Conservation (phyloP, 83 land plant species). For the Larix sibirica region DNA sequence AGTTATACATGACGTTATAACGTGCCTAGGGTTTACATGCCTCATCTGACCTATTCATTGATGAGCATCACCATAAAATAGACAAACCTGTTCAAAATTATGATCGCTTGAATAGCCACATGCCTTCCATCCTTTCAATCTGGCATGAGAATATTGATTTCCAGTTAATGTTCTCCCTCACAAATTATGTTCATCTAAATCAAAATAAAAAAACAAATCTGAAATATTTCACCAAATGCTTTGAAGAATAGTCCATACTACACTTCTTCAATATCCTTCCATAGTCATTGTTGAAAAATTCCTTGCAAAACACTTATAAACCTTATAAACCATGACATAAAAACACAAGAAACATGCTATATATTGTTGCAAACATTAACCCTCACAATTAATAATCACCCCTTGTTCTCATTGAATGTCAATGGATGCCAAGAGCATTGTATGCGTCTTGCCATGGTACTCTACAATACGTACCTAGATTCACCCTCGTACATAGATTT, state of each 20-base stretch:
- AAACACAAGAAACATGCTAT: background rate
- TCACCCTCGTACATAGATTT: background rate
- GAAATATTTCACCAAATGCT: background rate
- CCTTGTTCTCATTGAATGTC: no score
- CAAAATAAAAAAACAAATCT: background rate
- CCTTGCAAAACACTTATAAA: background rate
- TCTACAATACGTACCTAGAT: background rate
- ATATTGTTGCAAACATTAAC: no score
- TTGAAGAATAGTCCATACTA: no score
- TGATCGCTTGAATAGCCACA: background rate
- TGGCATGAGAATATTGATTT: no score
- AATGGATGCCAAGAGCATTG: no score
- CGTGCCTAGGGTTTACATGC: no score
- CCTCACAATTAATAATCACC: background rate
- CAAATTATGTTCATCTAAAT: background rate
- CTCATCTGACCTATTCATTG: no score
- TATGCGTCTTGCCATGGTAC: no score
- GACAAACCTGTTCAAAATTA: background rate
- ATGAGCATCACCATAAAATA: no score
- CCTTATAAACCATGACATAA: background rate
- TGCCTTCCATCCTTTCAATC: background rate
- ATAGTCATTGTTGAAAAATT: no score
- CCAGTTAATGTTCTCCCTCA: background rate
- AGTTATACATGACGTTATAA: no score
- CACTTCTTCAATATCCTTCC: no score